These are phyloP conservation scores for Debaryomyces maramus DNA, from an alignment of 805 yeast genomes.

Conservation along the genomic window DNA sequence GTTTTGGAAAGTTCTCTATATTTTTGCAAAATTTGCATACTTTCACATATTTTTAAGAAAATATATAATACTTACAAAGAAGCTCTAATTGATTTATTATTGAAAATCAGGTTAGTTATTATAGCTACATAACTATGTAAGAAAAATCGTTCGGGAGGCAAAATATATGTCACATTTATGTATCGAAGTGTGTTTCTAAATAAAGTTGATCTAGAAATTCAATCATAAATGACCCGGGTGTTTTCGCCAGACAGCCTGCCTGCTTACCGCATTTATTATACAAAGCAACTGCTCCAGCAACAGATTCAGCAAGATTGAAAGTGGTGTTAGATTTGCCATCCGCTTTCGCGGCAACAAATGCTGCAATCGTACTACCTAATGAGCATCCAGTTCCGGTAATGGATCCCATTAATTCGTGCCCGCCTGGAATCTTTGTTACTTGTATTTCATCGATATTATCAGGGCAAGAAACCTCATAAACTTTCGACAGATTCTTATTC, in stretches of 20 bases:
- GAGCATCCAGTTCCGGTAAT: slow-evolving; percentile 87
- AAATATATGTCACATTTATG: no score
- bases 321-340: slow-evolving; percentile 13
- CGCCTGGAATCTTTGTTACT: slow-evolving; percentile 48
- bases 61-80: no score
- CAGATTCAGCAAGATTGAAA: slow-evolving; percentile 42
- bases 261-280: slow-evolving; percentile 63
- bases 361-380: slow-evolving; percentile 68
- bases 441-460: slow-evolving; percentile 8
- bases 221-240: slow-evolving; percentile 57
- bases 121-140: no score
- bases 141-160: no score
- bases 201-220: slow-evolving; percentile 46
- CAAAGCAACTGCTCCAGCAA: slow-evolving; percentile 52
- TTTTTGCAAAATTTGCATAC: no score
- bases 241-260: slow-evolving; percentile 44
- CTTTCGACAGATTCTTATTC: slow-evolving; percentile 2
- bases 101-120: no score
- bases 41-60: no score
- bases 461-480: slow-evolving; percentile 13
- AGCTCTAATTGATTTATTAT: no score
- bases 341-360: slow-evolving; percentile 50
- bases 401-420: slow-evolving; percentile 59
- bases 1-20: no score
- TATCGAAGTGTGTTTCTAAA: slow-evolving; percentile 10